Percentiles rank a stretch among this genome's conserved stretches.
Conservation (phyloP, 129 eudicot species). For the Gnaphalium uliginosum region DNA sequence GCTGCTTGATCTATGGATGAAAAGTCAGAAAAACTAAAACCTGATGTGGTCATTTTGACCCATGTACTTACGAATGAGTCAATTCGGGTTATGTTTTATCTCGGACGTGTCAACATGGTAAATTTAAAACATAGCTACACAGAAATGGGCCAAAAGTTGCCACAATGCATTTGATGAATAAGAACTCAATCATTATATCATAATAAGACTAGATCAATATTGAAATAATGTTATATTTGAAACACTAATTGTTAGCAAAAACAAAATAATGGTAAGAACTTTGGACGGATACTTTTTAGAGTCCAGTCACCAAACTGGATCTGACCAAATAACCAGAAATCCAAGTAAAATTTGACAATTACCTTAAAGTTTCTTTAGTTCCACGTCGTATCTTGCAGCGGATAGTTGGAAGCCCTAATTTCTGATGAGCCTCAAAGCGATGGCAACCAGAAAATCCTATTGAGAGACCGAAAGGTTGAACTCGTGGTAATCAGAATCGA, state of each 20-base stretch:
- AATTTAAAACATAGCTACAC: not conserved
- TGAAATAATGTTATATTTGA: not conserved
- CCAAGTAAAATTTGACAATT: not conserved
- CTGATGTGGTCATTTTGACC: not conserved
- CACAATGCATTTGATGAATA: not conserved
- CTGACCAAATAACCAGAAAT: not conserved
- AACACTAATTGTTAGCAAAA: not conserved
- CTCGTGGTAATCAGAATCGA: not conserved
- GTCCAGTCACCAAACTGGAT: not conserved
- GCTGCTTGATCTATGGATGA: not conserved
- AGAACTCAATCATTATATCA: not conserved
- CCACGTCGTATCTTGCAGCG: constrained; percentile 97
- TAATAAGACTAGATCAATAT: not conserved
- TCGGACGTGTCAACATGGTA: not conserved
- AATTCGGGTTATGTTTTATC: not conserved
- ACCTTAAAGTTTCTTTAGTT: constrained; percentile 97
- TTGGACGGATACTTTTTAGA: not conserved
- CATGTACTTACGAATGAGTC: not conserved
- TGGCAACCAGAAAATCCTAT: constrained; percentile 98
- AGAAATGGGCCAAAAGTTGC: not conserved
- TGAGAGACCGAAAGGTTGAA: not conserved
- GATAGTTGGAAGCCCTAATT: constrained; percentile 87
- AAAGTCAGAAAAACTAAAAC: not conserved
- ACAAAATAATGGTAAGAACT: too few relatives aligned
- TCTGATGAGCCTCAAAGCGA: constrained; percentile 96